Percentiles rank a stretch among this genome's conserved stretches.
Evolutionary conservation across 2,329 filamentous ascomycete genomes (phyloP).

Genomic region (Dothiorella sarmentorum): DNA sequence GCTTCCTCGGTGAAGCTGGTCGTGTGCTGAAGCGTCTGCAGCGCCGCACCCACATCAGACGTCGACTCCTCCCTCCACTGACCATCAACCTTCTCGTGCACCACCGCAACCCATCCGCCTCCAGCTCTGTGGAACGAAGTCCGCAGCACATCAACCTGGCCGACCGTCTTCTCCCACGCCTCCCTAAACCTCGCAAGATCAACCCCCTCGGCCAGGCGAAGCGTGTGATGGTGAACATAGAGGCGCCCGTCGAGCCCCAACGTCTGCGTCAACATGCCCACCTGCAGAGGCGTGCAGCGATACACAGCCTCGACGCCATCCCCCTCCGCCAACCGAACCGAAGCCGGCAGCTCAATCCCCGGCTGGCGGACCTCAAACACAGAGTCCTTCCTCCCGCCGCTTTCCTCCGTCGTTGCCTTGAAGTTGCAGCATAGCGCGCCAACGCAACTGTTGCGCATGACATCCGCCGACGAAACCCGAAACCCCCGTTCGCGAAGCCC

Average conservation of each 20-base stretch:
- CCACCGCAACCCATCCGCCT: slow-evolving; percentile 33
- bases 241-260: slow-evolving; percentile 64
- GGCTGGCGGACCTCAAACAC: slow-evolving; percentile 1
- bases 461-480: slow-evolving; percentile 33
- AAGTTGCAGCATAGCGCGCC: slow-evolving; percentile 21
- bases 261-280: slow-evolving; percentile 60
- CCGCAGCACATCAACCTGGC: slow-evolving; percentile 36
- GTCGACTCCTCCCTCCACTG: slow-evolving; percentile 36
- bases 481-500: slow-evolving; percentile 29
- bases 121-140: slow-evolving; percentile 49
- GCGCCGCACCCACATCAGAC: slow-evolving; percentile 37
- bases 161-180: slow-evolving; percentile 37
- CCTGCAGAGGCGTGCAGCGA: slow-evolving; percentile 42
- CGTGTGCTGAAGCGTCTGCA: slow-evolving; percentile 56
- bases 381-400: neutral
- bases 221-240: slow-evolving; percentile 39
- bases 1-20: slow-evolving; percentile 38
- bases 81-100: slow-evolving; percentile 48
- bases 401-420: neutral
- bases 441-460: slow-evolving; percentile 34
- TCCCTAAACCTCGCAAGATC: slow-evolving; percentile 33
- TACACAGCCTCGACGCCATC: slow-evolving; percentile 38
- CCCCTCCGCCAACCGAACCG: slow-evolving; percentile 18
- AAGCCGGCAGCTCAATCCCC: neutral
- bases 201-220: slow-evolving; percentile 29